Evolutionary conservation across 257 asterid genomes (phyloP), one percentile per base, ranked within the genome.

Genomic region (Petunia secreta): DNA sequence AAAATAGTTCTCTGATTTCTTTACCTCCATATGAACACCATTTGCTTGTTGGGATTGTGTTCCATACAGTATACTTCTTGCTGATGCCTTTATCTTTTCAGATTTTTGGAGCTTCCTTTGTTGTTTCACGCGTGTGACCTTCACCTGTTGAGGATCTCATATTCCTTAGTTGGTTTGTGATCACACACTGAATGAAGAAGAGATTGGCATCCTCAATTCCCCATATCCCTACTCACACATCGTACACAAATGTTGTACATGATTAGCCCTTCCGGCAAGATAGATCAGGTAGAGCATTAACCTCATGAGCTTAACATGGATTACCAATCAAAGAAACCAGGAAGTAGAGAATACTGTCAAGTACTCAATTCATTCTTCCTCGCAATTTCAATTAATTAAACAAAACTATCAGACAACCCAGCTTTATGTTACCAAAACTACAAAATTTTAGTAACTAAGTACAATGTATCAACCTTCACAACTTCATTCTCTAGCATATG

Each of bases 261-360:
- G 1, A 71, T 46, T 46, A 25, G 43, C 40, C 46, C 0, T 11
- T 68, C 41, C 11, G 40, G n/a, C 5, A 4, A 0, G 58, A 25
- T 69, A 46, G 59, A 71, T 71, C 77, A 71, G 48, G 41, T 71
- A 71, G 44, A 71, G 44, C 77, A 71, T 34, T 71, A 71, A 48
- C 4, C 25, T 1, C 10, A 48, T 10, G 48, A 46, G 59, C 48
- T 11, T 11, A 48, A 48, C 25, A 13, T 48, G 62, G 43, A 2
- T 71, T 10, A 25, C 44, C 62, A 48, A 71, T 71, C 43, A 10
- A 71, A 48, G 48, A 36, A 1, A 6, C 0, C 60, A 48, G 44
- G 48, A 48, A 71, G 44, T 34, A 9, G 60, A 25, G 77, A 34
- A 48, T 60, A 10, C 60, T 48, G 5, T 5, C 68, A 63, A 63